Evolutionary conservation across 805 yeast species (phyloP).

Genomic region (Pichia ethanolica): DNA sequence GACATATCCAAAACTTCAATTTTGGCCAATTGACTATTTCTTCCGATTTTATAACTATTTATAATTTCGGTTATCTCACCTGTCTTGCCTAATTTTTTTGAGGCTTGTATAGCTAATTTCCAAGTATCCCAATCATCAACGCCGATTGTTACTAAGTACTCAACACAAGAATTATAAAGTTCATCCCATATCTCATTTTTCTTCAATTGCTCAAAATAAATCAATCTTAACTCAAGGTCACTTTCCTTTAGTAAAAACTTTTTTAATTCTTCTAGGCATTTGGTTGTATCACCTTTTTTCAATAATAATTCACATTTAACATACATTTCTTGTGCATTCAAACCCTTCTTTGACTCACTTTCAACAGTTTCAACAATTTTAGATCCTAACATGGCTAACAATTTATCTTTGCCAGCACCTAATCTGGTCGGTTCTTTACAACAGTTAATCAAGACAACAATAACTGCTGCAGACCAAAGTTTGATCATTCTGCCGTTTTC

Average conservation of each 20-base stretch:
- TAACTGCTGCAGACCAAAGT: conserved; percentile 51
- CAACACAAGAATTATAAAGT: conserved; percentile 34
- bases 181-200: conserved; percentile 34
- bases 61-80: conserved; percentile 30
- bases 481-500: conserved; percentile 30
- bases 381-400: conserved; percentile 56
- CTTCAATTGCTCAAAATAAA: conserved; percentile 42
- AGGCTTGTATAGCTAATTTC: conserved; percentile 46
- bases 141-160: conserved; percentile 37
- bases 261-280: conserved; percentile 27
- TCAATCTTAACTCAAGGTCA: conserved; percentile 58
- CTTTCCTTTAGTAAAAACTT: conserved; percentile 31
- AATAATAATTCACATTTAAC: conserved; percentile 47
- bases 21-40: conserved; percentile 51
- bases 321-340: conserved; percentile 58
- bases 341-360: conserved; percentile 22
- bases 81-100: conserved; percentile 27
- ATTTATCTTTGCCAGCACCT: conserved; percentile 36
- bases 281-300: conserved; percentile 28
- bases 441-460: conserved; percentile 34
- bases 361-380: conserved; percentile 40
- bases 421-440: conserved; percentile 26
- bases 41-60: conserved; percentile 29
- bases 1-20: conserved; percentile 31
- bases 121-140: conserved; percentile 78